Percentiles rank a stretch among this genome's conserved stretches.
Evolutionary conservation across 768 basidiomycete species (phyloP).

Genomic region (Tephrocybe rancida): DNA sequence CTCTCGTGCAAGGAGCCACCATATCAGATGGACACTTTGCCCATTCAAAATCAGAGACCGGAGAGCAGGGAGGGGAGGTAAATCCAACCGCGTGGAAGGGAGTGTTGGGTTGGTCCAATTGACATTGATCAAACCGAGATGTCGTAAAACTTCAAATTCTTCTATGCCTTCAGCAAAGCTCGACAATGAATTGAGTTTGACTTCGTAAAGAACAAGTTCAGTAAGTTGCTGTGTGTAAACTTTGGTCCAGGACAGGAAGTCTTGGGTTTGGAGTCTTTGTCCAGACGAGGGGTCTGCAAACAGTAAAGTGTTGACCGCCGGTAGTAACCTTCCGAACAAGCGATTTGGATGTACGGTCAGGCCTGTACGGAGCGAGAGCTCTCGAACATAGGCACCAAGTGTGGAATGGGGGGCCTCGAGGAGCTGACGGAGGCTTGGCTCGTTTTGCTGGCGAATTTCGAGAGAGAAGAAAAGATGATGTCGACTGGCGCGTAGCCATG

Average conservation of each 20-base stretch:
- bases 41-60: conserved; percentile 7
- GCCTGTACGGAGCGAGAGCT: conserved; percentile 1
- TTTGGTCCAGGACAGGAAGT: conserved; percentile 1
- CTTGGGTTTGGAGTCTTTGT: not conserved
- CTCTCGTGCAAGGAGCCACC: conserved; percentile 5
- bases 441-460: conserved; percentile 3
- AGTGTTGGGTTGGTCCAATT: not conserved
- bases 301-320: not conserved
- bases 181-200: not conserved
- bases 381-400: not conserved
- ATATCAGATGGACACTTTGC: not conserved
- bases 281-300: conserved; percentile 3
- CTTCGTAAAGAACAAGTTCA: conserved; percentile 8
- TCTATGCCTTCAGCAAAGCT: not conserved
- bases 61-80: not conserved
- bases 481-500: conserved; percentile 13
- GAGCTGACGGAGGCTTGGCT: not conserved
- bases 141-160: conserved; percentile 7
- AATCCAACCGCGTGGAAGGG: too few relatives aligned
- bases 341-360: not conserved
- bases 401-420: conserved; percentile 5
- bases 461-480: conserved; percentile 11
- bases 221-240: conserved; percentile 5
- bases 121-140: conserved; percentile 9
- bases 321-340: not conserved